Base-by-base conservation (phyloP, 495 filamentous ascomycete genomes). In the Aspergillus bridgeri region DNA sequence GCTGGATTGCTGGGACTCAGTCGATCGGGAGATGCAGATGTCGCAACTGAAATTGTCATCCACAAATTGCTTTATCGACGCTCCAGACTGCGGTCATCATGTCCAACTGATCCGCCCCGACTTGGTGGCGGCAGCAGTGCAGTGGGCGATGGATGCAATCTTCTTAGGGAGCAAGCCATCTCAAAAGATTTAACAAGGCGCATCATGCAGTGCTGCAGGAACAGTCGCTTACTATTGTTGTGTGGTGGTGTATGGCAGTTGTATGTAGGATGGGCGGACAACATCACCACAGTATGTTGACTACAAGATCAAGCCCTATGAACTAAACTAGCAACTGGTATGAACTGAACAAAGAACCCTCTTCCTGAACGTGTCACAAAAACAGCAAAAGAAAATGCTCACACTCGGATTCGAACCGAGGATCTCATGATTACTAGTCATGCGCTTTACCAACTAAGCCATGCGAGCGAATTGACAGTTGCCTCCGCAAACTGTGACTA, bases 21-120 rank as follows among this genome's bases (percentile, higher is more conserved):
- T 69, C 54, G 77, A 79, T 50, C 54, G 65, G 62, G 61, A 64
- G 54, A 58, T 80, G 56, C 78, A 79, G 63, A 68, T 66, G 59
- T 73, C 75, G 50, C 77, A 81, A 68, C 55, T 81, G 29, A 59
- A 60, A 19, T 64, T 81, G 29, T 75, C 74, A 0, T 61, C 61
- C 29, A 66, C 42, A 0, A 71, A 65, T 44, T 66, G 71, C 45
- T 69, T 74, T 20, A 66, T 77, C 19, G 62, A 75, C 42, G 18
- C 81, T 3, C 61, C 71, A 6, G 77, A 75, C 20, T 79, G 75
- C 60, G 79, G 79, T 19, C 80, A 83, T 61, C 66, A 81, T 68
- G 69, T 83, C 13, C 73, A 80, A 57, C 50, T 78, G 20, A 60
- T 75, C 6, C 68, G 75, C 7, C 79, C 79, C 29, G 79, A 80